Base-by-base conservation (phyloP, 2,329 filamentous ascomycete genomes). In the Phoma sp. region DNA sequence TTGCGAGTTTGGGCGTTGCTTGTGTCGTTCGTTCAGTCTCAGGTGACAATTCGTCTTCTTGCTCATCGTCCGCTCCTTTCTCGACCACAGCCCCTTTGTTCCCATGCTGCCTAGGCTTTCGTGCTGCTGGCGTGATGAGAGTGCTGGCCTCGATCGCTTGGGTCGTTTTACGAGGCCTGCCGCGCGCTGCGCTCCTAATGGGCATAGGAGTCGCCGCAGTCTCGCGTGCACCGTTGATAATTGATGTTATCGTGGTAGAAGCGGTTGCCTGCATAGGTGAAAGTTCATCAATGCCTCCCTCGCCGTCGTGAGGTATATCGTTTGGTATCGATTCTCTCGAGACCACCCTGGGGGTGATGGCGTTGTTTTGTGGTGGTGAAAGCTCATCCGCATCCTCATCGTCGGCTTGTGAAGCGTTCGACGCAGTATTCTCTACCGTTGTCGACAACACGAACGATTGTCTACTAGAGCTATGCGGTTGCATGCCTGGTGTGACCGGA, bases 341-440 rank as follows among this genome's bases (percentile, higher is more conserved):
- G 12, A 64, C 42, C 11, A 66, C 46, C 18, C 55, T 57, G n/a
- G 62, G 57, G 15, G 59, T 64, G 4, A 37, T 36, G 1, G 37
- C 37, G 18, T 56, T 54, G 6, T 34, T 33, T 12, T 61, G 50
- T 33, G 59, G 56, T 9, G 68, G 66, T 5, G 68, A 67, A 11
- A 72, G 52, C 42, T 71, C 69, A 40, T 72, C 71, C 20, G 66
- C 68, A 37, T 61, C 66, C 4, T 67, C 66, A 3, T 66, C 66
- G 11, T 43, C 65, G 20, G 45, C 50, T 39, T 52, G 53, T 2
- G 42, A 53, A 21, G 53, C 54, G 30, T 32, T 53, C 7, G 65
- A 61, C 3, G 60, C 68, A 5, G 60, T 56, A 29, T 56, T 56
- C 12, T 57, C 47, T 10, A 57, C 28, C 3, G 47, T 46, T 37